These are phyloP conservation scores for Podila epigama DNA, from an alignment of 192 early-diverging fungal genomes.

Conservation along the genomic window DNA sequence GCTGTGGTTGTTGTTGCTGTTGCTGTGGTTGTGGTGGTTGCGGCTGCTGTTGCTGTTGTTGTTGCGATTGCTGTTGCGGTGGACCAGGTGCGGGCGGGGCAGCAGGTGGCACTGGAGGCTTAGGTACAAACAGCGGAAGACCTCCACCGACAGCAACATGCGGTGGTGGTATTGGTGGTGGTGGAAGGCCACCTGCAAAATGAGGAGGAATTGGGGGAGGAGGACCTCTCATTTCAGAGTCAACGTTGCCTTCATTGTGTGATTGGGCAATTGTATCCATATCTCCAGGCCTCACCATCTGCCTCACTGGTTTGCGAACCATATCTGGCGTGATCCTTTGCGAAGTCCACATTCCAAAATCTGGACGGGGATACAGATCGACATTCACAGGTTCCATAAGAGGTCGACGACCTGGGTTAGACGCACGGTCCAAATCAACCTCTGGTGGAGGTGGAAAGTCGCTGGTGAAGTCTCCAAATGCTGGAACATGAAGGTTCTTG, in stretches of 20 bases:
- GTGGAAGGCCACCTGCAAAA: background rate
- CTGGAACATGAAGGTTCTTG: slow-evolving; percentile 46
- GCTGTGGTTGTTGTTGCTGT: too few species aligned
- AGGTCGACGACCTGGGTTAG: slow-evolving; percentile 39
- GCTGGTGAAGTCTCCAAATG: slow-evolving; percentile 37
- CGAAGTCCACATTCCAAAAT: slow-evolving; percentile 72
- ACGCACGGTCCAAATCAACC: slow-evolving; percentile 38
- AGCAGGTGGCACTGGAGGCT: slow-evolving; percentile 16
- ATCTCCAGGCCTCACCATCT: slow-evolving; percentile 21
- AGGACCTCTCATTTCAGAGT: slow-evolving; percentile 21
- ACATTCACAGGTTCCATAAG: slow-evolving; percentile 68
- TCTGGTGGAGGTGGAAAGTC: slow-evolving; percentile 43
- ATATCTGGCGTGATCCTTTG: slow-evolving; percentile 56
- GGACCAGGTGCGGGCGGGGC: slow-evolving; percentile 21
- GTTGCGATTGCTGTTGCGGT: slow-evolving; percentile 1
- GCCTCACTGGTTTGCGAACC: slow-evolving; percentile 18
- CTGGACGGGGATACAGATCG: slow-evolving; percentile 76
- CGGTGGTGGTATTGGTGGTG: background rate
- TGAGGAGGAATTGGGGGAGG: slow-evolving; percentile 1
- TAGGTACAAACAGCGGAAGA: slow-evolving; percentile 10
- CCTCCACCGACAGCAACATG: slow-evolving; percentile 9
- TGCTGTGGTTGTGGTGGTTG: slow-evolving; percentile 1
- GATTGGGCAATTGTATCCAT: slow-evolving; percentile 31
- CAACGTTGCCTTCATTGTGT: slow-evolving; percentile 19
- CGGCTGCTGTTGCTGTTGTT: slow-evolving; percentile 2